Evolutionary conservation across 164 flowering plant genomes (phyloP), one percentile per base, ranked within the genome.

Genomic region (Chimonanthus praecox): DNA sequence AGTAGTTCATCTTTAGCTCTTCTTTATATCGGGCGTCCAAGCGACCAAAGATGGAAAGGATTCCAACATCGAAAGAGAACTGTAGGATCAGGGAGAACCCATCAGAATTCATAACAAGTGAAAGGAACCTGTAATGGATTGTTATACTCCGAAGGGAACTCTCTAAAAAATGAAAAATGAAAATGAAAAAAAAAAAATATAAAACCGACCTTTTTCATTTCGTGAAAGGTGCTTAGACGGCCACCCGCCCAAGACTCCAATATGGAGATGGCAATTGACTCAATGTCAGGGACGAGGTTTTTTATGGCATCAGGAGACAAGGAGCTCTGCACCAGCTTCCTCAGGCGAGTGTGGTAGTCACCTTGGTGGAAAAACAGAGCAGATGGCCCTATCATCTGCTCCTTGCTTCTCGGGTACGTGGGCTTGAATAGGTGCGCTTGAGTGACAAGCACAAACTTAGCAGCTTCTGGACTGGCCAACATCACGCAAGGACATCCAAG

Each of bases 321-420:
- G 2, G 97, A 84, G 48, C 83, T 73, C 47, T 88, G 92, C 45
- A 94, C 92, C 7, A 89, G 77, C 81, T 89, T 92, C 77, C 97
- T 79, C 1, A 94, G 79, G 2, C 87, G 84, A 3, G 58, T 9
- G 79, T 94, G 98, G 80, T 90, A 89, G 49, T 85, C 84, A 6
- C 97, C 98, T 64, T 88, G 89, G 79, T 94, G 98, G 72, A 88
- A 94, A 73, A 94, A 94, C 68, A 94, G 70, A 2, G 98, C 98
- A 1, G 82, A 78, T 5, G 90, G 92, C 0, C 98, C 98, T 18
- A 94, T 87, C 76, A 94, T 49, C 13, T 68, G 77, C 69, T 90
- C 95, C 70, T 94, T 94, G 83, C 97, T 88, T 69, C 78, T 85
- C 2, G 98, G 98, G 75, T 91, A 94, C 1, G 98, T 90, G 10